Base-by-base conservation (phyloP, 306 rosid species). In the Quercus engelmannii region DNA sequence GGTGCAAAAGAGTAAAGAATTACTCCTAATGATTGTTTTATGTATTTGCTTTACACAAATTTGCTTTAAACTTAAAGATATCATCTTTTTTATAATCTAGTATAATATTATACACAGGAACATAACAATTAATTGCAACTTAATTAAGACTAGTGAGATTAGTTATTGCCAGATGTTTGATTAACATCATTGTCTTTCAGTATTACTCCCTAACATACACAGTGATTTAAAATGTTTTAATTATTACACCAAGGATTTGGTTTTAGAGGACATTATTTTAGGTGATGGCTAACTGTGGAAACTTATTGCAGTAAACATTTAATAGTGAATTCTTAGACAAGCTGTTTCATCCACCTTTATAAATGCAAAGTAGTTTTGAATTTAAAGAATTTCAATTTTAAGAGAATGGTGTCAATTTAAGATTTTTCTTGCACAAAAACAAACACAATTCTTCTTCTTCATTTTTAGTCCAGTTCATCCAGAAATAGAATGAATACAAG, bases 301-400 rank as follows among this genome's bases (percentile, higher is more conserved):
- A 46, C 52, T 79, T 23, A 70, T 77, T 18, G 72, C 30, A 83
- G 69, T 17, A 77, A 18, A 57, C 79, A 80, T 73, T 80, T 76
- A 84, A 33, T 73, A 30, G 43, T 73, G 11, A 73, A 20, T 72
- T 67, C 77, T 55, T n/a, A 76, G 55, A 9, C 74, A n/a, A 10
- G 55, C 15, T 38, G 57, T 49, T 55, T 64, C 72, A 79, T 65
- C 59, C 41, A 73, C 38, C 70, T 18, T 26, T 55, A 43, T 55
- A 52, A 83, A 69, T 72, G 51, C 69, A 64, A 70, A 75, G 84
- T 82, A 79, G 83, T 83, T 84, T 57, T 76, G 51, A 61, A 82
- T 41, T 46, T 20, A 75, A 64, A 70, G 71, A 87, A 72, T 46
- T 79, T 76, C 58, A 84, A 17, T 56, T 41, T 41, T 55, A 43